These are phyloP conservation scores for Podila minutissima DNA, from an alignment of 192 early-diverging fungal genomes.

Conservation along the genomic window DNA sequence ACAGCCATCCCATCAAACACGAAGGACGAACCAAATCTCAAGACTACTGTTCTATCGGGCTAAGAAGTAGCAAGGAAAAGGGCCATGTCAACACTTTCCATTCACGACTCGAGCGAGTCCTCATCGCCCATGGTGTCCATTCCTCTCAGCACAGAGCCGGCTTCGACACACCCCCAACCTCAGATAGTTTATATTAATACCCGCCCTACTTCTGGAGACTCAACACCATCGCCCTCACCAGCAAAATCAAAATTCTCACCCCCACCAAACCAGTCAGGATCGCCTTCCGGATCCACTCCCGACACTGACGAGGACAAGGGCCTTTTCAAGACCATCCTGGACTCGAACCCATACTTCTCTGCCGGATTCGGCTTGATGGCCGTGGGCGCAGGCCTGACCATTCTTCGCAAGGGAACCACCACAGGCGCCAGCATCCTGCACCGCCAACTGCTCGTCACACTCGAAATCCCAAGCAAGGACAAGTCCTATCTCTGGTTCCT, in stretches of 20 bases:
- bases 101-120: not conserved
- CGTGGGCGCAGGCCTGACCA: slow-evolving; percentile 82
- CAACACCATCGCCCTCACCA: slow-evolving; percentile 4
- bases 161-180: not conserved
- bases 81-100: not conserved
- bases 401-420: slow-evolving; percentile 76
- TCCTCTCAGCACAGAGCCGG: not conserved
- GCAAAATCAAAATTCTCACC: not conserved
- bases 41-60: no score
- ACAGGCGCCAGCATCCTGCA: slow-evolving; percentile 75
- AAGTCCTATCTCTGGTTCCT: slow-evolving; percentile 94
- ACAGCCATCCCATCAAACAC: no score
- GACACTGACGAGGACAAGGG: slow-evolving; percentile 12
- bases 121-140: not conserved
- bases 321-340: slow-evolving; percentile 25
- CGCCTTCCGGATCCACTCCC: not conserved
- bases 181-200: not conserved
- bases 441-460: slow-evolving; percentile 84
- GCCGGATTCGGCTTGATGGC: slow-evolving; percentile 94
- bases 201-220: not conserved
- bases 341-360: slow-evolving; percentile 91
- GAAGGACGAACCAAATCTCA: no score
- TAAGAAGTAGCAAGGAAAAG: not conserved
- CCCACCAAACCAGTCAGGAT: not conserved
- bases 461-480: slow-evolving; percentile 96